Evolutionary conservation across 192 early-diverging fungal genomes (phyloP).

Genomic region (Spizellomyces punctatus): DNA sequence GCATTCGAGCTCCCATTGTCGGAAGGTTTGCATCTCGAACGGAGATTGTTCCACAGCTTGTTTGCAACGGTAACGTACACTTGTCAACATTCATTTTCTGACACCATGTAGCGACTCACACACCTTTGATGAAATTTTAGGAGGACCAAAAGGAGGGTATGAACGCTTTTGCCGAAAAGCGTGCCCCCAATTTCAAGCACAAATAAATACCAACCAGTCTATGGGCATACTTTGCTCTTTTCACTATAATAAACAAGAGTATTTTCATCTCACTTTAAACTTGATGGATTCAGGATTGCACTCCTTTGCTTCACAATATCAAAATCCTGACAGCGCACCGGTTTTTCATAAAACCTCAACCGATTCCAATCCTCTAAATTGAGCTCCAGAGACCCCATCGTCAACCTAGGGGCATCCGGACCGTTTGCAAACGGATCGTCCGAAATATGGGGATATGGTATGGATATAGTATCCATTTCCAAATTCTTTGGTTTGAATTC

Average conservation of each 20-base stretch:
- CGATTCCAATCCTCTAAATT: too few relatives aligned
- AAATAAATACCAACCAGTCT: conserved; percentile 54
- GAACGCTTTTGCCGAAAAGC: conserved; percentile 91
- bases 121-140: conserved; percentile 28
- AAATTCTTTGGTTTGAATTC: too few relatives aligned
- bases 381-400: too few relatives aligned
- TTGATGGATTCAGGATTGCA: too few relatives aligned
- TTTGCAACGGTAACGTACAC: conserved; percentile 75
- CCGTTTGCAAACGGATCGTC: too few relatives aligned
- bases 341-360: too few relatives aligned
- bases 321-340: too few relatives aligned
- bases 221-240: not conserved
- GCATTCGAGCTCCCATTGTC: conserved; percentile 85
- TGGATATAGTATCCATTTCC: too few relatives aligned
- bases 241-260: not conserved
- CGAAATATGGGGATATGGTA: too few relatives aligned
- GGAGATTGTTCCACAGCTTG: conserved; percentile 88
- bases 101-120: not conserved
- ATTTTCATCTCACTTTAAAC: too few relatives aligned
- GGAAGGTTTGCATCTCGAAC: conserved; percentile 88
- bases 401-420: too few relatives aligned
- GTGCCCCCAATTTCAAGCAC: conserved; percentile 83
- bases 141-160: conserved; percentile 97
- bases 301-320: too few relatives aligned
- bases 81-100: conserved; percentile 14